phyloP scores from a whole-genome alignment of 768 basidiomycete species.

The Termitomyces sp. region DNA sequence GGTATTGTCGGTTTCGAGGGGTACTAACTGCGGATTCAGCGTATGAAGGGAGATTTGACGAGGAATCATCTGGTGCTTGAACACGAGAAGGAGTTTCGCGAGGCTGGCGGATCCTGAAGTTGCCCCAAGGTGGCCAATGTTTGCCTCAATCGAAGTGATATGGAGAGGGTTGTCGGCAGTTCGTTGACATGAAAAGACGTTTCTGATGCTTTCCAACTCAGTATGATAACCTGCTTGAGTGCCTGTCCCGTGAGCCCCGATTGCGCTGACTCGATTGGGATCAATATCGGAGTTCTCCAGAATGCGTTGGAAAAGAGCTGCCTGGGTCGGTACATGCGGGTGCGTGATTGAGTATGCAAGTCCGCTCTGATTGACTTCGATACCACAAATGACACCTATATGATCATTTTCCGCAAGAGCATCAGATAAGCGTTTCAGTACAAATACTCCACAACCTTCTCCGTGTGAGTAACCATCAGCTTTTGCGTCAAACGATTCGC shows the following conservation, averaged over 20 bases:
- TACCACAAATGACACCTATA: conserved; percentile 63
- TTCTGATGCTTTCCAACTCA: conserved; percentile 59
- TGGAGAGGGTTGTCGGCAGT: conserved; percentile 46
- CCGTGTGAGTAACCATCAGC: conserved; percentile 71
- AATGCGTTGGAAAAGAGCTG: conserved; percentile 44
- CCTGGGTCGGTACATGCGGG: conserved; percentile 61
- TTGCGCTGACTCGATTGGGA: conserved; percentile 45
- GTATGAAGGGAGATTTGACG: conserved; percentile 50
- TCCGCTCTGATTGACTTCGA: conserved; percentile 71
- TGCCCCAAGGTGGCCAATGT: conserved; percentile 71
- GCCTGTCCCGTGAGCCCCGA: conserved; percentile 74
- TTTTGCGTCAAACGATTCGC: conserved; percentile 64
- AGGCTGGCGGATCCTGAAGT: conserved; percentile 70
- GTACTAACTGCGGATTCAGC: conserved; percentile 51
- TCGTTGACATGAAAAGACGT: conserved; percentile 41
- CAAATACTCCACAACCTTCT: conserved; percentile 68
- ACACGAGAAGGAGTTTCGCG: conserved; percentile 67
- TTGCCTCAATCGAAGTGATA: conserved; percentile 65
- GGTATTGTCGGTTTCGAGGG: conserved; percentile 40
- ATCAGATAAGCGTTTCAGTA: conserved; percentile 65
- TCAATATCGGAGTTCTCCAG: conserved; percentile 38
- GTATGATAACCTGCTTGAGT: conserved; percentile 65
- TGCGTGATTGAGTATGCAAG: conserved; percentile 64
- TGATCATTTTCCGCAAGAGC: conserved; percentile 62
- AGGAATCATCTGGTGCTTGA: conserved; percentile 50